Evolutionary conservation across 202 grass and related monocot species (phyloP), one percentile per base, ranked within the genome.

Genomic region (Schoenoplectus triqueter): DNA sequence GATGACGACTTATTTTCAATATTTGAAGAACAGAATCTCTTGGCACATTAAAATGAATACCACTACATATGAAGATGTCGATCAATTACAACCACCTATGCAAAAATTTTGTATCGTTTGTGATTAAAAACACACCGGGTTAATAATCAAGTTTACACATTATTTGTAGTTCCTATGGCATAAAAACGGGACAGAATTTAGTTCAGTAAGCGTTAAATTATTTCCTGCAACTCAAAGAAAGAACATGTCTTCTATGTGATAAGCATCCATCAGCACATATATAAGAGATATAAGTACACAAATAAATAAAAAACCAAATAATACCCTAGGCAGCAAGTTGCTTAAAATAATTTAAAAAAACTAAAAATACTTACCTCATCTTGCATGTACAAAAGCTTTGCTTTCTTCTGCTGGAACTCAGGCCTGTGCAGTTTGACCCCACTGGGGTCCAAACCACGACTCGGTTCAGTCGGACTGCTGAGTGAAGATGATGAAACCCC

Each of bases 361-460:
- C 1, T 13, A 56, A 56, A 9, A 0, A 74, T 81, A 72, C 84
- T 78, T 46, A 92, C 90, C 90, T 92, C 90, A n/a, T 89, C 87
- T 68, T 89, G 87, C 87, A 92, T 89, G 85, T 87, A 87, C 51
- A 92, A 64, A 0, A 92, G 87, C 70, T 92, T 92, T 17, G 82
- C 82, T 73, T 92, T 92, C 85, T 86, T 87, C 85, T 92, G 85
- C 56, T 87, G 85, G 78, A 92, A 89, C 72, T 89, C 90, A 6
- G 87, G 85, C 18, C 69, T 84, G 45, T 85, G 65, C 56, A 78
- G 10, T 10, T 64, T 70, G 45, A 56, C 52, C 7, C 5, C 8
- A 7, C 57, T 64, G 18, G 44, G 48, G 5, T 18, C 31, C 0
- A 42, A 19, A 3, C 76, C 7, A 66, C 47, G 50, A 18, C 66